A percentile compares a stretch with the other conserved stretches of the same genome.
phyloP scores from a whole-genome alignment of 345 rosid species.

The Brassica carinata region DNA sequence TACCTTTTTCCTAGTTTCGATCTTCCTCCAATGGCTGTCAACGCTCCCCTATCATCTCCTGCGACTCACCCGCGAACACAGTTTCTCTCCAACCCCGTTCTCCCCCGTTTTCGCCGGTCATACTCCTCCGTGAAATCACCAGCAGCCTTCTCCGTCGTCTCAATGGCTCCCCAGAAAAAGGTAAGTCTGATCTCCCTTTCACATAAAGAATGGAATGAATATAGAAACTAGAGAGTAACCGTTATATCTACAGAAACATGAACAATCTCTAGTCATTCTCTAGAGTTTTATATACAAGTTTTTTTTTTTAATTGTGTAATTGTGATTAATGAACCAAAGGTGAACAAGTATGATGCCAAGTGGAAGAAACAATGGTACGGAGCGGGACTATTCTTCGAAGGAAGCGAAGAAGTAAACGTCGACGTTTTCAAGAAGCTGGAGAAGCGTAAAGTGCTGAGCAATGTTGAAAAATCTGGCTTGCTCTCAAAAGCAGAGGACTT shows the following conservation, averaged over 20 bases:
- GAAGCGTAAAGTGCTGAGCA: constrained; percentile 81
- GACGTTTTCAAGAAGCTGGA: constrained; percentile 95
- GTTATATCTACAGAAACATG: no score
- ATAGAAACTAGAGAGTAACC: no score
- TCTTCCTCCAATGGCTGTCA: constrained; percentile 56
- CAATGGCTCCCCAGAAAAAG: constrained; percentile 88
- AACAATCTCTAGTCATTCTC: no score
- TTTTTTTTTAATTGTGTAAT: constrained; percentile 4
- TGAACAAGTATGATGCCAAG: constrained; percentile 63
- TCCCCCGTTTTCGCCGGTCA: constrained; percentile 30
- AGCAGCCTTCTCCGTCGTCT: constrained; percentile 50
- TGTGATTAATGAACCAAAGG: constrained; percentile 50
- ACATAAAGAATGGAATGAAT: no score
- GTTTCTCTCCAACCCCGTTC: constrained; percentile 40
- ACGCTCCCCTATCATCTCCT: constrained; percentile 56
- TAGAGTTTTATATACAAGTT: no score
- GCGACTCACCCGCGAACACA: constrained; percentile 40
- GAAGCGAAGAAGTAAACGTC: constrained; percentile 77
- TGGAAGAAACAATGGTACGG: constrained; percentile 96
- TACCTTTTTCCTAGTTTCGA: constrained; percentile 5
- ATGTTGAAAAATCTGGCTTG: constrained; percentile 80
- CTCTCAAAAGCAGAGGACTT: constrained; percentile 80
- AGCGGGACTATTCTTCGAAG: constrained; percentile 83
- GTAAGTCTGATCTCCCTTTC: no score
- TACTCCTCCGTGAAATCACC: constrained; percentile 40